Evolutionary conservation across 202 grass and related monocot genomes (phyloP).

Genomic region (Elaeis oleifera): DNA sequence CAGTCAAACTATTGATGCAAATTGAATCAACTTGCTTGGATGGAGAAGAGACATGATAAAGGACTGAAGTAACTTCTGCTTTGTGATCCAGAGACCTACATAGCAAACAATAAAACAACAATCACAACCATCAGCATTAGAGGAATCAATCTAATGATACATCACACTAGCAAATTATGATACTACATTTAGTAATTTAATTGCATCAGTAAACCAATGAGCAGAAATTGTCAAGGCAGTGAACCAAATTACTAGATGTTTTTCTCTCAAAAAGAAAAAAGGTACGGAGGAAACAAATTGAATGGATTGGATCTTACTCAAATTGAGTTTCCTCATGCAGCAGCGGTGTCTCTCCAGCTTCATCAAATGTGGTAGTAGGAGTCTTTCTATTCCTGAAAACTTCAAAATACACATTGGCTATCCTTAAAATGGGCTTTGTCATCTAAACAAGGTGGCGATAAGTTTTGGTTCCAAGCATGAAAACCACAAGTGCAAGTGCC

Average conservation of each 20-base stretch:
- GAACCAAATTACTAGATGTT: too few relatives aligned
- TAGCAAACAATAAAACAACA: too few relatives aligned
- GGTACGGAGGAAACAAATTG: too few relatives aligned
- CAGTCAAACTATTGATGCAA: neutral
- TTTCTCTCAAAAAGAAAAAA: too few relatives aligned
- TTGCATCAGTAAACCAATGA: too few relatives aligned
- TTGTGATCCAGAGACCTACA: conserved; percentile 9
- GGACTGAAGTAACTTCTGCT: neutral
- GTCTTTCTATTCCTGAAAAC: conserved; percentile 14
- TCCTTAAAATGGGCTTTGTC: neutral
- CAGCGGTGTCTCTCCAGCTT: conserved; percentile 15
- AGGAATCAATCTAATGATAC: neutral
- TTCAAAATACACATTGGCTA: neutral
- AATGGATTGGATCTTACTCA: conserved; percentile 5
- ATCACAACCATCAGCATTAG: too few relatives aligned
- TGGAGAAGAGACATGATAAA: neutral
- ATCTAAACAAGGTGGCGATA: conserved; percentile 3
- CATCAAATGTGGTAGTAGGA: conserved; percentile 10
- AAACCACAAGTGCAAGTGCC: neutral
- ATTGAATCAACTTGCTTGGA: neutral
- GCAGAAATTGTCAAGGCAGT: too few relatives aligned
- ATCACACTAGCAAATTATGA: neutral
- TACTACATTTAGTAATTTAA: too few relatives aligned
- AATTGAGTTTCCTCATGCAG: conserved; percentile 12
- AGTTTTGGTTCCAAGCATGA: conserved; percentile 1